phyloP scores from a whole-genome alignment of 2,329 filamentous ascomycete species.

The Pseudogymnoascus verrucosus region DNA sequence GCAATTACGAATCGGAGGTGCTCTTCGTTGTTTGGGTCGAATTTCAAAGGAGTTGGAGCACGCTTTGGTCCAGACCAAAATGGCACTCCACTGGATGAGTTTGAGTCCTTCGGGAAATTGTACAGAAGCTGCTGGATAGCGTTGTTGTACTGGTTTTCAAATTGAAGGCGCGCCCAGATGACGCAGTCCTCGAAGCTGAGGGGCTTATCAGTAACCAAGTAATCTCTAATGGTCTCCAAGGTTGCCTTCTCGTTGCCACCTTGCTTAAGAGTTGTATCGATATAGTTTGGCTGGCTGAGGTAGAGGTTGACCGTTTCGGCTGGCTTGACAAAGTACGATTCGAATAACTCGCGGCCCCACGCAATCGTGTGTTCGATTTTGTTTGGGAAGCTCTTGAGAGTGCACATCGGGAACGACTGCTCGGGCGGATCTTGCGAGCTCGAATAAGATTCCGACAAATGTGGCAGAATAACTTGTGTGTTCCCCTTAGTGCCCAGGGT shows the following conservation, averaged over 20 bases:
- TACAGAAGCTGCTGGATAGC: conserved; percentile 90
- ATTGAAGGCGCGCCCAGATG: conserved; percentile 85
- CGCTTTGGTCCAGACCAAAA: conserved; percentile 99
- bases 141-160: conserved; percentile 96
- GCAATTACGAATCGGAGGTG: conserved; percentile 85
- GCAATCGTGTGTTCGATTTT: conserved; percentile 98
- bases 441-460: conserved; percentile 92
- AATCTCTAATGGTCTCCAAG: conserved; percentile 82
- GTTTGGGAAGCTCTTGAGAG: conserved; percentile 93
- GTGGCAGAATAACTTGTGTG: conserved; percentile 88
- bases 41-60: conserved; percentile 84
- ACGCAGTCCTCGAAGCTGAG: conserved; percentile 93
- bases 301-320: conserved; percentile 93
- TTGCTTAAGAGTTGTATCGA: conserved; percentile 80
- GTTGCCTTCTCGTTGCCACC: conserved; percentile 93
- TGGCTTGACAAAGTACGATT: conserved; percentile 86
- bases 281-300: conserved; percentile 81
- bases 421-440: conserved; percentile 95
- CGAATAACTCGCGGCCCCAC: conserved; percentile 94
- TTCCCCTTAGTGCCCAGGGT: conserved; percentile 99
- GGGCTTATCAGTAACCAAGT: conserved; percentile 84
- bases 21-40: conserved; percentile 74
- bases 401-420: conserved; percentile 99
- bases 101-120: conserved; percentile 94
- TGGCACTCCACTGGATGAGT: conserved; percentile 75